Conservation (phyloP, 768 basidiomycete species). For the Tulasnella sp. region DNA sequence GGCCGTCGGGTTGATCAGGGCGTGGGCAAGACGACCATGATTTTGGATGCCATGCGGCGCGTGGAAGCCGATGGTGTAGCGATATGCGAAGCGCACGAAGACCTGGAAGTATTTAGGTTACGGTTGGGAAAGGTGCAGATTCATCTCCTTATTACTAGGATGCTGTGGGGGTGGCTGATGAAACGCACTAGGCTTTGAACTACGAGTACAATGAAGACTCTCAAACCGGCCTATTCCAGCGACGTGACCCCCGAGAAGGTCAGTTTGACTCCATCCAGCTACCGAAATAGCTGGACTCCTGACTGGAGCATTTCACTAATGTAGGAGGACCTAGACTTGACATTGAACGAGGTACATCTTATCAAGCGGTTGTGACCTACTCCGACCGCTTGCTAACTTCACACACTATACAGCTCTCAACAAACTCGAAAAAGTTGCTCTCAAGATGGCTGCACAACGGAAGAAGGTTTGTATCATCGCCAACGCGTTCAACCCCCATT, state of each 20-base stretch:
- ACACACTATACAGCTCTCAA: constrained; percentile 42
- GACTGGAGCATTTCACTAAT: background rate
- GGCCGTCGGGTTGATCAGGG: constrained; percentile 47
- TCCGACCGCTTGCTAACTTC: background rate
- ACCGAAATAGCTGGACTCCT: no score
- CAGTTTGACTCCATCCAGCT: background rate
- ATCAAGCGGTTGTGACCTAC: no score
- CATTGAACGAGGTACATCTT: constrained; percentile 55
- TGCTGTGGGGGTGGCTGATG: background rate
- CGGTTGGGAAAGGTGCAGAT: constrained; percentile 52
- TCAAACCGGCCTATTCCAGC: constrained; percentile 61
- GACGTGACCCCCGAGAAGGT: constrained; percentile 76
- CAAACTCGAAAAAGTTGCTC: constrained; percentile 77
- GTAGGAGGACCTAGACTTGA: constrained; percentile 65
- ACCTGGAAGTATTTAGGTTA: constrained; percentile 76
- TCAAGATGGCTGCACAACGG: constrained; percentile 46
- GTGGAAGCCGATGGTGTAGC: constrained; percentile 62
- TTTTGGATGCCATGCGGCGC: constrained; percentile 67
- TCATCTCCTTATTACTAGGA: no score
- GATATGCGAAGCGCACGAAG: constrained; percentile 78
- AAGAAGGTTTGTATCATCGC: constrained; percentile 20
- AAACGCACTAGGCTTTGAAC: constrained; percentile 40
- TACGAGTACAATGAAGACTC: constrained; percentile 81
- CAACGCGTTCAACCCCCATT: background rate
- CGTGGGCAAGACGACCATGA: constrained; percentile 72